Conservation (phyloP, 176 grass and related monocot species). For the Lolium rigidum region DNA sequence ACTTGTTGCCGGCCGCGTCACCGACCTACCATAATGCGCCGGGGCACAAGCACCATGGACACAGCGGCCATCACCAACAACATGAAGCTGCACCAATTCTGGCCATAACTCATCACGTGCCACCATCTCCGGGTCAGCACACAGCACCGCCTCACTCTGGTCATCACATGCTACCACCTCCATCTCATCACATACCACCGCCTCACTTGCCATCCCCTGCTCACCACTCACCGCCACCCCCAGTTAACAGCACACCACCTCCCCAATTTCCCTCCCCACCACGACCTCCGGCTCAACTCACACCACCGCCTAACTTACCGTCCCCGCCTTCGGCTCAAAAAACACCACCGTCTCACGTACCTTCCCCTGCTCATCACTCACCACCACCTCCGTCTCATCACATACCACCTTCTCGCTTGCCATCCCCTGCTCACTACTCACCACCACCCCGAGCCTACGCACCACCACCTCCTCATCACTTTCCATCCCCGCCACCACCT, state of each 20-base stretch:
- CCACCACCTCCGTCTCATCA: background rate
- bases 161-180: background rate
- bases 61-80: background rate
- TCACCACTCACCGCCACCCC: background rate
- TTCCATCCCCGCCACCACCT: background rate
- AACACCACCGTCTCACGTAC: background rate
- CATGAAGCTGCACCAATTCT: background rate
- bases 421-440: background rate
- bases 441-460: background rate
- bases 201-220: background rate
- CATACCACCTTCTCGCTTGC: background rate
- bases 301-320: background rate
- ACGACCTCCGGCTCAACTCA: background rate
- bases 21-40: background rate
- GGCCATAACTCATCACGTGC: background rate
- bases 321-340: background rate
- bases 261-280: background rate
- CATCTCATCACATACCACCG: background rate
- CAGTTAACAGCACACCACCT: background rate
- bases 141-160: background rate
- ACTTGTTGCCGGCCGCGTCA: background rate
- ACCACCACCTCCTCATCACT: background rate
- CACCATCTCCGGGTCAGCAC: background rate
- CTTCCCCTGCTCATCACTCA: background rate
- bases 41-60: constrained; percentile 44